Conservation (phyloP, 257 asterid genomes). For the Capsicum baccatum region DNA sequence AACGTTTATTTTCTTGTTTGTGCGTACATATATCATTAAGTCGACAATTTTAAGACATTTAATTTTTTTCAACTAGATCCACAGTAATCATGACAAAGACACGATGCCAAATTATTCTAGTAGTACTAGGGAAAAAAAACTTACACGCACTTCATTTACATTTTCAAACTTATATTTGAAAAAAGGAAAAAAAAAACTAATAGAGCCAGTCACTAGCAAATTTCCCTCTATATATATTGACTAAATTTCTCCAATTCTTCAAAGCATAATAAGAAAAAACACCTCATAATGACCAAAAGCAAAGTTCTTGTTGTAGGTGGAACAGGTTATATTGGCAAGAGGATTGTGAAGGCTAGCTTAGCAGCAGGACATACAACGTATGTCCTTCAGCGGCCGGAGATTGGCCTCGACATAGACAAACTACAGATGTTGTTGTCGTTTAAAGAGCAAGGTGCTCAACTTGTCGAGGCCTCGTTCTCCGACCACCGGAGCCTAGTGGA, state of each 20-base stretch:
- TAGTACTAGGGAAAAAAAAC: neutral
- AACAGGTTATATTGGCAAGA: slow-evolving; percentile 76
- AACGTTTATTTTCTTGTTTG: neutral
- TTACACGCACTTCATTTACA: neutral
- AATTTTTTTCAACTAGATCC: neutral
- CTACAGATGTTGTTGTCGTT: slow-evolving; percentile 61
- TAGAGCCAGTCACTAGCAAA: neutral
- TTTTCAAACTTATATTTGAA: neutral
- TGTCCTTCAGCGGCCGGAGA: slow-evolving; percentile 68
- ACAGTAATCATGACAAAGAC: neutral
- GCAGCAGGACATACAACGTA: slow-evolving; percentile 73
- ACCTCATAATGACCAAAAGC: slow-evolving; percentile 55
- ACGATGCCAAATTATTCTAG: neutral
- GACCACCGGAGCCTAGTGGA: slow-evolving; percentile 74
- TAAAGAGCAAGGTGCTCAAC: slow-evolving; percentile 69
- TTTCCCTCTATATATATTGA: neutral
- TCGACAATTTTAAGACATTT: neutral
- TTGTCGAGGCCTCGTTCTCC: slow-evolving; percentile 70
- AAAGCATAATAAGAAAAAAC: neutral
- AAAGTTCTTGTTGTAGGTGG: slow-evolving; percentile 84
- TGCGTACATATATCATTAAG: neutral
- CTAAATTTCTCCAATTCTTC: neutral
- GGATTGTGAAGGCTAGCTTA: slow-evolving; percentile 73
- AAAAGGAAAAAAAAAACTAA: neutral
- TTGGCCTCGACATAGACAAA: slow-evolving; percentile 75